Conservation (phyloP, 768 basidiomycete species). For the Phlegmacium glaucopus region DNA sequence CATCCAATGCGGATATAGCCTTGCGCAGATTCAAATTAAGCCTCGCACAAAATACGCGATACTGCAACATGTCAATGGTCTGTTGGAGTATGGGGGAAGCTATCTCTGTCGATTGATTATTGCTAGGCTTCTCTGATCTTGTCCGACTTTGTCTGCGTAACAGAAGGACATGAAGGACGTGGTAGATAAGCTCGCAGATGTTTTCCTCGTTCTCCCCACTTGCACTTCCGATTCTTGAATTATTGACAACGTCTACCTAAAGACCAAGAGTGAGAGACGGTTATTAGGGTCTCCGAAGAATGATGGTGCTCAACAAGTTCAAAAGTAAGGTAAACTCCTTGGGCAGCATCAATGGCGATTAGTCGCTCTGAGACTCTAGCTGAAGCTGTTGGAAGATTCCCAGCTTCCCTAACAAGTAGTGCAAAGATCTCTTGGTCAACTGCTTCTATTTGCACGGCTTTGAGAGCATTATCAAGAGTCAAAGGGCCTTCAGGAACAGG, state of each 20-base stretch:
- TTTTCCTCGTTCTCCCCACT: slow-evolving; percentile 17
- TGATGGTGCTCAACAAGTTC: slow-evolving; percentile 55
- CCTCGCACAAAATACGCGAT: slow-evolving; percentile 67
- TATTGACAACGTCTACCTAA: slow-evolving; percentile 12
- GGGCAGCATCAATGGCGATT: slow-evolving; percentile 74
- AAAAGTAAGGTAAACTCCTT: slow-evolving; percentile 63
- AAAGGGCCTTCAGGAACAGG: slow-evolving; percentile 25
- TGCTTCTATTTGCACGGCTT: slow-evolving; percentile 63
- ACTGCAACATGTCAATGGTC: slow-evolving; percentile 77
- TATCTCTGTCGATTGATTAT: not conserved
- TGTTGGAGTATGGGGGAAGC: slow-evolving; percentile 55
- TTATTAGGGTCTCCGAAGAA: not conserved
- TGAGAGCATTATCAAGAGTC: slow-evolving; percentile 50
- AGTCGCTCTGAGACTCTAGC: slow-evolving; percentile 77
- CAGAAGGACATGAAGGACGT: slow-evolving; percentile 59
- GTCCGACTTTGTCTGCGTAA: slow-evolving; percentile 53
- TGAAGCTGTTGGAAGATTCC: slow-evolving; percentile 68
- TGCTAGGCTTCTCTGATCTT: slow-evolving; percentile 36
- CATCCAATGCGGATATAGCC: slow-evolving; percentile 44
- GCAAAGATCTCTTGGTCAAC: slow-evolving; percentile 82
- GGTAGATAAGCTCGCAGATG: slow-evolving; percentile 68
- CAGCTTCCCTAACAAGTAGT: slow-evolving; percentile 72
- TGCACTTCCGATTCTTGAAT: slow-evolving; percentile 5
- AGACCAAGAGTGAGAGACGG: not conserved
- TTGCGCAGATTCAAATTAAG: slow-evolving; percentile 56